Base-by-base conservation (phyloP, 2,329 filamentous ascomycete species). In the Lachnellula occidentalis region DNA sequence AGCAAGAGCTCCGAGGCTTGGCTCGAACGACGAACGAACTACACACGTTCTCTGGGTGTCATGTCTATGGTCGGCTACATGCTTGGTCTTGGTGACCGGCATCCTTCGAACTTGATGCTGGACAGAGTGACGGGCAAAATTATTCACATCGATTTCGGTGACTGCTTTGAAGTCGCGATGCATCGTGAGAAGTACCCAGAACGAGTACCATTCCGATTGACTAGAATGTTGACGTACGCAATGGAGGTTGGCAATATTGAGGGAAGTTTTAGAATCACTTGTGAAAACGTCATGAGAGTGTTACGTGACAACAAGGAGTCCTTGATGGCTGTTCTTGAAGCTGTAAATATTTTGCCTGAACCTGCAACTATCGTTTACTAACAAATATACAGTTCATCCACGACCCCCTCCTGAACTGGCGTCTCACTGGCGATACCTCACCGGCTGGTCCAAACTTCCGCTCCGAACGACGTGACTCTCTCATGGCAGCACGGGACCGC, bases 21-120 rank as follows among this genome's bases (percentile, higher is more conserved):
- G 94, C 84, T 99, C 34, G 94, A 97, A 72, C 83, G 94, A 43
- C 87, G 94, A 51, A 99, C 95, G n/a, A 99, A 96, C 70, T 99
- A 99, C 74, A 99, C 94, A 17, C 87, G 94, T 55, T 97, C 92
- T 1, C 79, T 99, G 2, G 94, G 90, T 64, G 94, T 99, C 66
- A 99, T 99, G 94, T 96, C 91, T n/a, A 99, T 99, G 91, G 94
- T 97, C n/a, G 94, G 94, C 60, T 99, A 99, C 72, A 97, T 99
- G 61, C 83, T 99, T 21, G 95, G 94, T 57, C 78, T 99, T 14
- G 94, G 94, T 52, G 94, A 99, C 74, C 86, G 95, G 47, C 94
- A 99, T 73, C 95, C 95, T 37, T 96, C 91, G 57, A 99, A 99
- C 71, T 76, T 99, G 67, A 95, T 99, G 87, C 86, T 99, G 41